Conservation (phyloP, 805 yeast genomes). For the Cyberlindnera amylophila region DNA sequence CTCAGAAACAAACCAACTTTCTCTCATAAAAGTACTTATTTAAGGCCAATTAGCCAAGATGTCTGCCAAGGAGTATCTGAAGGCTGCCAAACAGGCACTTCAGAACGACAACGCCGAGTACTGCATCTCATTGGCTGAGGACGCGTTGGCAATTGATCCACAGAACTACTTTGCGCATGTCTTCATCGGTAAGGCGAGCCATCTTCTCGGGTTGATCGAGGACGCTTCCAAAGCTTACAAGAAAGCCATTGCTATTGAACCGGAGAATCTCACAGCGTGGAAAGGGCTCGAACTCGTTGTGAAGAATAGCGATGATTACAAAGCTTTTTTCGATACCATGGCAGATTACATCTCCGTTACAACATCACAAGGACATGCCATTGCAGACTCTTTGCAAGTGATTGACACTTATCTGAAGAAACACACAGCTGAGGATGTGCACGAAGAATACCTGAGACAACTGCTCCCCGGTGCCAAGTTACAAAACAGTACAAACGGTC, state of each 20-base stretch:
- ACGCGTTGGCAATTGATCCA: slow-evolving; percentile 53
- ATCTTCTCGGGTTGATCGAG: slow-evolving; percentile 36
- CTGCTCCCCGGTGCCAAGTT: slow-evolving; percentile 55
- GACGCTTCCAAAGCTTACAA: slow-evolving; percentile 43
- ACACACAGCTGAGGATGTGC: slow-evolving; percentile 29
- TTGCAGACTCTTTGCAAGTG: slow-evolving; percentile 47
- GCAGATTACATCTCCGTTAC: slow-evolving; percentile 42
- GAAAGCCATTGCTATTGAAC: slow-evolving; percentile 47
- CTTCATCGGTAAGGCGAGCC: slow-evolving; percentile 68
- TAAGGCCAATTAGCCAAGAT: slow-evolving; percentile 15
- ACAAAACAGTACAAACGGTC: slow-evolving; percentile 48
- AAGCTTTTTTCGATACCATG: slow-evolving; percentile 44
- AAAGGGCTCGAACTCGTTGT: slow-evolving; percentile 64
- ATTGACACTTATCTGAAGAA: slow-evolving; percentile 42
- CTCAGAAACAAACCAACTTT: too few species aligned
- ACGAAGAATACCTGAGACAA: slow-evolving; percentile 45
- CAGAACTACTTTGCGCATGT: slow-evolving; percentile 62
- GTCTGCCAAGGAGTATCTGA: slow-evolving; percentile 37
- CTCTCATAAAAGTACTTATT: too few species aligned
- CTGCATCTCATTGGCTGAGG: slow-evolving; percentile 53
- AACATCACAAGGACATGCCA: slow-evolving; percentile 39
- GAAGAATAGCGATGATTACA: slow-evolving; percentile 34
- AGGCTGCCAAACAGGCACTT: slow-evolving; percentile 49
- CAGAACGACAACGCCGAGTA: slow-evolving; percentile 55
- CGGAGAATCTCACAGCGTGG: slow-evolving; percentile 65